These are phyloP conservation scores for Capsicum baccatum DNA, from an alignment of 257 asterid genomes.

Conservation along the genomic window DNA sequence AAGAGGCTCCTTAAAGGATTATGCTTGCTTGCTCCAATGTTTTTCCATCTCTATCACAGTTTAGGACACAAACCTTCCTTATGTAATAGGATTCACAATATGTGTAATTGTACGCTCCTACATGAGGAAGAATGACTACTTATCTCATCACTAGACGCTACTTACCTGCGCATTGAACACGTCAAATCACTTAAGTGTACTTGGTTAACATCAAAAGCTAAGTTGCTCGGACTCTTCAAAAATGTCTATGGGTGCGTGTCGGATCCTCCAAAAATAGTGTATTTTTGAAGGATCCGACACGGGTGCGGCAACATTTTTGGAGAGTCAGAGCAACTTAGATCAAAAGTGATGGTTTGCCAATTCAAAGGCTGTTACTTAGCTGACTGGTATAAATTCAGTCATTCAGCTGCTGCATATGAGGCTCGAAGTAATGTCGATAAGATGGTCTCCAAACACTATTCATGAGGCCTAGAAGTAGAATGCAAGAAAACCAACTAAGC, in stretches of 20 bases:
- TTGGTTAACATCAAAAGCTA: background rate
- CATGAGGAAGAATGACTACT: background rate
- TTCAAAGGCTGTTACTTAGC: background rate
- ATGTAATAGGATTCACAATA: background rate
- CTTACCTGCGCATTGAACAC: background rate
- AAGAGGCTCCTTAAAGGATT: background rate
- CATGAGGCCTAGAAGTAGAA: background rate
- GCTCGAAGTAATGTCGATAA: slow-evolving; percentile 5
- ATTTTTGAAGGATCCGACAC: too few species aligned
- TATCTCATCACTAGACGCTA: background rate
- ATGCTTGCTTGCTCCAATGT: background rate
- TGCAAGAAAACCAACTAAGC: background rate
- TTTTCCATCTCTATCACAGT: background rate
- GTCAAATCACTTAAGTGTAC: background rate
- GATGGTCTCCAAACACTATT: slow-evolving; percentile 14
- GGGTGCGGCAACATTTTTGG: too few species aligned
- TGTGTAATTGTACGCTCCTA: background rate
- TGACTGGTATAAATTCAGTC: background rate
- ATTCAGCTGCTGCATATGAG: background rate
- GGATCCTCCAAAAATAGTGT: too few species aligned
- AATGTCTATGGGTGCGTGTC: too few species aligned
- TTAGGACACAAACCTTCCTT: background rate
- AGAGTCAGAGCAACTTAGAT: too few species aligned
- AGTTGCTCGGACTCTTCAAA: too few species aligned
- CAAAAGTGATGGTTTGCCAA: background rate